Evolutionary conservation across 2,329 filamentous ascomycete species (phyloP).

Genomic region (Scedosporium boydii): DNA sequence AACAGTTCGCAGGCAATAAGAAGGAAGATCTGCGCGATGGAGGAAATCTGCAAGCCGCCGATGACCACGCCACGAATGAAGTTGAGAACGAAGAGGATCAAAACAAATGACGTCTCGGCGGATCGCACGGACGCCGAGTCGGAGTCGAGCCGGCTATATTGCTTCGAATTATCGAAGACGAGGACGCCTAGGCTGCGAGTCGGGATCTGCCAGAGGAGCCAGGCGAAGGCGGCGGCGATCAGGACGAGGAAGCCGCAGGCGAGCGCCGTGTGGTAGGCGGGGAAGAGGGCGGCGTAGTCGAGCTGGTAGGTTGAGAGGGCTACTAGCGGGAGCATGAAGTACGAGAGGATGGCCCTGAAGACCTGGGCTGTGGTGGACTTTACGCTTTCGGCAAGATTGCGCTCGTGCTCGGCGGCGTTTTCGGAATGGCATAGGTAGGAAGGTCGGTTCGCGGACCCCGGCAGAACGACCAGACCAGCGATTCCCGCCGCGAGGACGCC

Average conservation of each 20-base stretch:
- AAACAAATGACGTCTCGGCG: slow-evolving; percentile 53
- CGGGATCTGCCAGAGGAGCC: slow-evolving; percentile 17
- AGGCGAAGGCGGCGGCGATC: slow-evolving; percentile 17
- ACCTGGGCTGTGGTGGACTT: slow-evolving; percentile 30
- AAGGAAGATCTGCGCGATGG: slow-evolving; percentile 56
- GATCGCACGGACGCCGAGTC: neutral
- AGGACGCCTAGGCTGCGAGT: slow-evolving; percentile 19
- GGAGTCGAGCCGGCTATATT: slow-evolving; percentile 45
- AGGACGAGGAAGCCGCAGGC: slow-evolving; percentile 13
- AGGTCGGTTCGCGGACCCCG: neutral
- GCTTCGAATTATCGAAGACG: slow-evolving; percentile 47
- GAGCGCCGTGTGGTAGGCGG: slow-evolving; percentile 24
- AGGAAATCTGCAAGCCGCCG: slow-evolving; percentile 48
- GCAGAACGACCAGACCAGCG: neutral
- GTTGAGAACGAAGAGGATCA: slow-evolving; percentile 54
- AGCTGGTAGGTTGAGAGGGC: slow-evolving; percentile 67
- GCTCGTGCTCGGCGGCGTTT: slow-evolving; percentile 31
- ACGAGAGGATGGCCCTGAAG: slow-evolving; percentile 65
- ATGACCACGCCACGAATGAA: slow-evolving; percentile 58
- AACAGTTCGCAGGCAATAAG: slow-evolving; percentile 62
- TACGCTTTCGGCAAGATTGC: neutral
- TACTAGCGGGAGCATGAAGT: slow-evolving; percentile 63
- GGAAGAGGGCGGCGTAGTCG: slow-evolving; percentile 10
- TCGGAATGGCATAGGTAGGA: slow-evolving; percentile 16
- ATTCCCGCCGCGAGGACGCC: neutral